Conservation (phyloP, 306 rosid species). For the Citrullus colocynthis region DNA sequence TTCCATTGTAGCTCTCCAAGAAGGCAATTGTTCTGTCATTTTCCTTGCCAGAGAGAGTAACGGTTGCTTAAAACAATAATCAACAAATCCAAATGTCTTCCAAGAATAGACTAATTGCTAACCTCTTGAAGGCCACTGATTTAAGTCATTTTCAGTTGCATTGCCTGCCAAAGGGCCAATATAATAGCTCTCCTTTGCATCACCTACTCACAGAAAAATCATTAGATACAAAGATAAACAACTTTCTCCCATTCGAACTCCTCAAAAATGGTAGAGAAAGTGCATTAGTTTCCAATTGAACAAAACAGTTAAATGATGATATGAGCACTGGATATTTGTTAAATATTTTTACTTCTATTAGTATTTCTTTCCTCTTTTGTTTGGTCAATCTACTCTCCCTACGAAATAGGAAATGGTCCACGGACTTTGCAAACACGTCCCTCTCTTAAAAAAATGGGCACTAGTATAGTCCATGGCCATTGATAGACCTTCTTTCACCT, state of each 20-base stretch:
- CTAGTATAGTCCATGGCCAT: not conserved
- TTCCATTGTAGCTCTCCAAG: conserved; percentile 64
- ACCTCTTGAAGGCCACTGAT: conserved; percentile 91
- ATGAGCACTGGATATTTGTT: not conserved
- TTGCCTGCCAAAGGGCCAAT: conserved; percentile 53
- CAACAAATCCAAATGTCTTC: not conserved
- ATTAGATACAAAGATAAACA: not conserved
- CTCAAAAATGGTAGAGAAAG: not conserved
- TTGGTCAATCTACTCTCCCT: not conserved
- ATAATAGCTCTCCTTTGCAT: conserved; percentile 57
- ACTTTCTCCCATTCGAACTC: not conserved
- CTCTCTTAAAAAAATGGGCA: not conserved
- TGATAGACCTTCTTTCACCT: not conserved
- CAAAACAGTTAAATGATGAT: not conserved
- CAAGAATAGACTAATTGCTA: not conserved
- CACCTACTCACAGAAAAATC: conserved; percentile 35
- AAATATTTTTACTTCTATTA: too few relatives aligned
- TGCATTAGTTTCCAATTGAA: not conserved
- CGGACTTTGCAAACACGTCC: not conserved
- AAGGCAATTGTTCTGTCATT: conserved; percentile 44
- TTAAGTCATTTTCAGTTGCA: conserved; percentile 17
- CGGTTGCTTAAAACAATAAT: not conserved
- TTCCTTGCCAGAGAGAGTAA: conserved; percentile 14
- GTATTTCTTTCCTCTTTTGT: not conserved
- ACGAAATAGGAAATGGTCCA: not conserved